Evolutionary conservation across 306 rosid genomes (phyloP), one percentile per base, ranked within the genome.

Genomic region (Prunus dulcis): DNA sequence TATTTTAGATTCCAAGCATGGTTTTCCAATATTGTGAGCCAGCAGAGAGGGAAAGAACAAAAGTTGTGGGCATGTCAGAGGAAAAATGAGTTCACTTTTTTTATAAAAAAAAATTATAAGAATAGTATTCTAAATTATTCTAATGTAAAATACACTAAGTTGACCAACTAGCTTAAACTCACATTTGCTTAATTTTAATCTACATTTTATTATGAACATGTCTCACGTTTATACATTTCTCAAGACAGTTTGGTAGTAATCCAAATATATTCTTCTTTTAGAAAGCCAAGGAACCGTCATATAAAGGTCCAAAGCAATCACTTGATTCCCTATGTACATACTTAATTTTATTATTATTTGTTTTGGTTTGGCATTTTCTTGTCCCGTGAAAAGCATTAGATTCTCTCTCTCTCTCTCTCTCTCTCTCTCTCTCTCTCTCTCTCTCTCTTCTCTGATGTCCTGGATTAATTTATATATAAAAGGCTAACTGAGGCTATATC

Each of bases 381-480:
- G 43, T 28, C 11, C 19, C 4, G 47, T 28, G 43, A 2, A 1
- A 30, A 15, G 6, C 41, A 14, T 64, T 52, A 12, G 62, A 49
- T 75, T 50, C 71, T 19, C n/a, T 23, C 53, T 15, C 43, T 38
- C 38, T 34, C 38, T 5, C 38, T 5, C 38, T 5, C 38, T 30
- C 63, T 30, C 3, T 51, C 55, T 23, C n/a, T n/a, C n/a, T 0
- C 25, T 23, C 23, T 23, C 23, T 23, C 23, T 23, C 25, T 23
- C 25, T 23, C 25, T 23, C 25, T 23, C 25, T 23, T 23, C 25
- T 19, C 14, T 51, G 18, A 17, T 27, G 3, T n/a, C 23, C 38
- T 12, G 41, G 17, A 23, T 62, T 14, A 38, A 60, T 20, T 27
- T 13, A 32, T 28, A n/a, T 75, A 80, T 79, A 69, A 69, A 72